These are phyloP conservation scores for Camelina laxa DNA, from an alignment of 345 rosid genomes.

Conservation along the genomic window DNA sequence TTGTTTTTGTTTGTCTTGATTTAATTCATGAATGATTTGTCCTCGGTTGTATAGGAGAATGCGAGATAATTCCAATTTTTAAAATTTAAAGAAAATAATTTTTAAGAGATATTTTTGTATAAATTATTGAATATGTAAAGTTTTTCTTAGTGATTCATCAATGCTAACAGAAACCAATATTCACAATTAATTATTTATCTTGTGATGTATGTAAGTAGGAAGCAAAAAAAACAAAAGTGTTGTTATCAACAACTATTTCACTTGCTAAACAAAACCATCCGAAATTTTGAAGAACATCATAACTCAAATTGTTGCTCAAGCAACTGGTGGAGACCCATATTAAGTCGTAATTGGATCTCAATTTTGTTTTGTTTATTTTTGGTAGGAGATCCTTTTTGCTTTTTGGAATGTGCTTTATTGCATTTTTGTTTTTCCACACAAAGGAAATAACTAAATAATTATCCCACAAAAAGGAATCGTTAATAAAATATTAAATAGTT, in stretches of 20 bases:
- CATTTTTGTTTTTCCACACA: not conserved
- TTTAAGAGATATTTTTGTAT: too few species aligned
- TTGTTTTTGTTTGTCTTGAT: too few species aligned
- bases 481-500: too few species aligned
- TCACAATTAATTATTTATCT: not conserved
- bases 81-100: too few species aligned
- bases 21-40: too few species aligned
- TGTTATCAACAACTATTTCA: constrained; percentile 24
- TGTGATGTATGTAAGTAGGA: not conserved
- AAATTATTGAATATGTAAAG: not conserved
- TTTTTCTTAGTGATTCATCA: constrained; percentile 25
- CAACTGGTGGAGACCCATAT: not conserved
- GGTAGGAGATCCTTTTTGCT: too few species aligned
- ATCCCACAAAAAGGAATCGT: too few species aligned
- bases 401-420: not conserved
- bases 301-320: not conserved
- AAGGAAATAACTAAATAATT: not conserved
- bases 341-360: not conserved
- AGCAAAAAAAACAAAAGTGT: not conserved
- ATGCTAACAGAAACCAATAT: constrained; percentile 16
- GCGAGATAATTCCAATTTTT: too few species aligned
- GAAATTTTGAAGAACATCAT: constrained; percentile 24
- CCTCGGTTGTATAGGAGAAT: too few species aligned
- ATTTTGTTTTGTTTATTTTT: too few species aligned
- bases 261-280: not conserved